Evolutionary conservation across 768 basidiomycete genomes (phyloP).

Genomic region (Auricularia heimuer): DNA sequence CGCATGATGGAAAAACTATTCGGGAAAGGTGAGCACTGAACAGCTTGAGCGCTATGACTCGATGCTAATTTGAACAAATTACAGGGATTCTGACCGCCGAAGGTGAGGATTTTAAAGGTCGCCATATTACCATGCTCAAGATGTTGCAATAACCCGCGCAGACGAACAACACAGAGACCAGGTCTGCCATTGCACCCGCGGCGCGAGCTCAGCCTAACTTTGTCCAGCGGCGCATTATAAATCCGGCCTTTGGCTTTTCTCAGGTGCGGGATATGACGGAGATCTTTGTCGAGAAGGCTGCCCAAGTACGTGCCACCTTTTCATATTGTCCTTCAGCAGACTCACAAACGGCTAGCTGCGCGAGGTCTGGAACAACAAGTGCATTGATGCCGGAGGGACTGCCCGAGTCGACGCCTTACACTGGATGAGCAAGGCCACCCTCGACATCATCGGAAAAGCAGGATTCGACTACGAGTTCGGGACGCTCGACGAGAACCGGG

Average conservation of each 20-base stretch:
- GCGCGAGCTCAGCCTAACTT: not conserved
- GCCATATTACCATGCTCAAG: not conserved
- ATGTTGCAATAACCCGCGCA: not conserved
- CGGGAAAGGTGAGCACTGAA: constrained; percentile 15
- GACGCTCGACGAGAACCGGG: constrained; percentile 17
- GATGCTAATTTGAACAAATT: not conserved
- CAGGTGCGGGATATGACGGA: constrained; percentile 42
- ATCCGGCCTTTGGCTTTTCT: constrained; percentile 21
- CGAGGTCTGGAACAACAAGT: constrained; percentile 12
- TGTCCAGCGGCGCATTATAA: constrained; percentile 21
- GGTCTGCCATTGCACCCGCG: not conserved
- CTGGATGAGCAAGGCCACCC: constrained; percentile 27
- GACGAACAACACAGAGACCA: not conserved
- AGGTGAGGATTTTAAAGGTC: not conserved
- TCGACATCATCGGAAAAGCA: constrained; percentile 35
- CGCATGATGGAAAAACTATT: constrained; percentile 32
- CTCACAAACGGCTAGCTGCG: constrained; percentile 10
- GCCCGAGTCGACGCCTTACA: constrained; percentile 23
- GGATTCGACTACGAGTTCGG: constrained; percentile 32
- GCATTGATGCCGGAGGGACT: not conserved
- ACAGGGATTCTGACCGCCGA: not conserved
- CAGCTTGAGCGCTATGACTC: not conserved
- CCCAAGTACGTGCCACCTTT: constrained; percentile 27
- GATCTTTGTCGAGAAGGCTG: constrained; percentile 47
- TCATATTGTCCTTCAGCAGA: not conserved